phyloP scores from a whole-genome alignment of 148 eudicot species.

The Cornus controversa region DNA sequence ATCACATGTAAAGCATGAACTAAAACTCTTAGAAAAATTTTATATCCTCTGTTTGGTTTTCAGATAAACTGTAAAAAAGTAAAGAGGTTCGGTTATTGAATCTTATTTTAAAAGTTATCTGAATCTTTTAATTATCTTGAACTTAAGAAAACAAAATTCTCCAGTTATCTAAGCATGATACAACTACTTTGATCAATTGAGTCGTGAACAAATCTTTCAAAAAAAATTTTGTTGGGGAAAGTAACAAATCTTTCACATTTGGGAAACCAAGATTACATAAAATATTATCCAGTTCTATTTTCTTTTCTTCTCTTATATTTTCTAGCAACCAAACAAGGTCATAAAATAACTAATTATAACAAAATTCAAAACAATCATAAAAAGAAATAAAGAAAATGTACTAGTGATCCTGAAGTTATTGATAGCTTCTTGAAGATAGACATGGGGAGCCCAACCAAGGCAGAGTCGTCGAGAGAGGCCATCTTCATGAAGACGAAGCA shows the following conservation, averaged over 20 bases:
- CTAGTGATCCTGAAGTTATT: slow-evolving; percentile 78
- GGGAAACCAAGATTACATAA: not conserved
- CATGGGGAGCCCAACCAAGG: slow-evolving; percentile 70
- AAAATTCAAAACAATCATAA: not conserved
- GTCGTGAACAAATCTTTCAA: too few species aligned
- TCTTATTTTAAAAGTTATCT: not conserved
- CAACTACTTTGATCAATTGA: not conserved
- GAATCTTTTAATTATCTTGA: not conserved
- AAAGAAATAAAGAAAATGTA: slow-evolving; percentile 17
- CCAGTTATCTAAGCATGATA: not conserved
- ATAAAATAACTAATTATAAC: not conserved
- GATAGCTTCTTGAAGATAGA: slow-evolving; percentile 64
- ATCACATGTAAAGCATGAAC: not conserved
- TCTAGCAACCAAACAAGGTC: not conserved
- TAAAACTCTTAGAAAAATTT: not conserved
- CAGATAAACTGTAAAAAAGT: not conserved
- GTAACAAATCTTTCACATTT: not conserved
- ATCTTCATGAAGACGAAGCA: too few species aligned
- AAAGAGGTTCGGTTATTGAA: not conserved
- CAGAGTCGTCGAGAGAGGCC: slow-evolving; percentile 51
- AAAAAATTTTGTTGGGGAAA: too few species aligned
- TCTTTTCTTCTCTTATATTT: not conserved
- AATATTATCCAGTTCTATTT: not conserved
- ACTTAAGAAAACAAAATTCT: too few species aligned
- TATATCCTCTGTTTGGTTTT: too few species aligned